Base-by-base conservation (phyloP, 1,139 yeast species). In the Magnusiomyces fungicola region DNA sequence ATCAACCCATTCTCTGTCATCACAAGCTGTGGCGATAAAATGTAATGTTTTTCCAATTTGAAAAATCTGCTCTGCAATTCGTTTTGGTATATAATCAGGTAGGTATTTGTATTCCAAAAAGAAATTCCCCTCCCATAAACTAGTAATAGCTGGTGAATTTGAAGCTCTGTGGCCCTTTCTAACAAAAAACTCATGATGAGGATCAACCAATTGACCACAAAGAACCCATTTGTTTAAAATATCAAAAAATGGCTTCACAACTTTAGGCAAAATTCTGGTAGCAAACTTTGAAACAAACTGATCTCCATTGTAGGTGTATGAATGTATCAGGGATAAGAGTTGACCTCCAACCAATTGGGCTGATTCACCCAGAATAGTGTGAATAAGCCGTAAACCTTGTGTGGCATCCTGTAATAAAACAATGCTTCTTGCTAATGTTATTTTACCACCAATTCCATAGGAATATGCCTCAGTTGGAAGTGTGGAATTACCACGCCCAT, bases 1-100 rank as follows among this genome's bases (percentile, higher is more conserved):
- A 54, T 75, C 75, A 16, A 78, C 71, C 83, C 86, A 83, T 32
- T 72, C 74, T 23, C 74, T 65, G 56, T 83, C 89, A 12, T 71
- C 70, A 55, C 97, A 85, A 46, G 78, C 77, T 33, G 71, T 72
- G 44, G 80, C 78, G 43, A 92, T 67, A 61, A 83, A 90, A 37
- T 80, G 74, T n/a, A 83, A 69, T 16, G 87, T 78, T 56, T 84
- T 81, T 0, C 98, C 98, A 24, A 85, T 80, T 51, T 87, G 86
- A 57, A 75, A 83, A 9, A 85, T 76, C 55, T 77, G 75, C 24
- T 69, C 63, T 1, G 87, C 81, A 1, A 76, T 65, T 16, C 68
- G 67, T 5, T 61, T 58, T 0, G 75, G 63, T 49, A 84, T 68
- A 59, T 83, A 86, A 7, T 66, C 62, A 0, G 97, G 97, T 1